A percentile compares a stretch with the other conserved stretches of the same genome.
These are phyloP conservation scores for Lactarius trivialis DNA, from an alignment of 768 basidiomycete genomes.

Conservation along the genomic window DNA sequence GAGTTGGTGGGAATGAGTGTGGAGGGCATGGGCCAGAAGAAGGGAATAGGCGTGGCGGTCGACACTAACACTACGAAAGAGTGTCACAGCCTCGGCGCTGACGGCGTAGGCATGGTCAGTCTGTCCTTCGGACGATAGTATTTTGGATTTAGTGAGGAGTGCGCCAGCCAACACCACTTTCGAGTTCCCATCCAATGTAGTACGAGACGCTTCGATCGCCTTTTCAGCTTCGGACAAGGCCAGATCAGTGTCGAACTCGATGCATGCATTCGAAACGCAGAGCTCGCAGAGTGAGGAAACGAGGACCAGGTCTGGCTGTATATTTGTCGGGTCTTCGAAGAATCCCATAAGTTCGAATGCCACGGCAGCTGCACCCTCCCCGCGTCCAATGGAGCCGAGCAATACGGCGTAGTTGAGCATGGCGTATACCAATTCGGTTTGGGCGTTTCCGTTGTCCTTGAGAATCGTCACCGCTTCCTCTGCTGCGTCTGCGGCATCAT, in stretches of 20 bases:
- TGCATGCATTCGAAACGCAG: neutral
- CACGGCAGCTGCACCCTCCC: too few relatives aligned
- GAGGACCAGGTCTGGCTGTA: neutral
- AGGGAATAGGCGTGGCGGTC: neutral
- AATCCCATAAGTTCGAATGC: too few relatives aligned
- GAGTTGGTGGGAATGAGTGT: constrained; percentile 9
- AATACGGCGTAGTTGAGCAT: too few relatives aligned
- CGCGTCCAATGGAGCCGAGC: too few relatives aligned
- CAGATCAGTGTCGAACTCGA: neutral
- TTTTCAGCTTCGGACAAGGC: neutral
- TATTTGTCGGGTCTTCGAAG: too few relatives aligned
- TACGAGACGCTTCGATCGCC: constrained; percentile 1
- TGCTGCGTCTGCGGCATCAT: neutral
- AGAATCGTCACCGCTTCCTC: neutral
- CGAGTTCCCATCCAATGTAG: neutral
- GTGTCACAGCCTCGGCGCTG: neutral
- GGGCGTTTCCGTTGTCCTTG: neutral
- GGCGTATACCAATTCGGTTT: too few relatives aligned
- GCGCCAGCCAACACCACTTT: constrained; percentile 4
- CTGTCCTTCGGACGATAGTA: constrained; percentile 6
- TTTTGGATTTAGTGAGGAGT: constrained; percentile 10
- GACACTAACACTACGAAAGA: neutral
- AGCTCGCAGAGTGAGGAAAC: constrained; percentile 3
- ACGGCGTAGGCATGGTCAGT: neutral
- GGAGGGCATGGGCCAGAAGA: constrained; percentile 10